Conservation (phyloP, 140 eudicot species). For the Oenanthe javanica region DNA sequence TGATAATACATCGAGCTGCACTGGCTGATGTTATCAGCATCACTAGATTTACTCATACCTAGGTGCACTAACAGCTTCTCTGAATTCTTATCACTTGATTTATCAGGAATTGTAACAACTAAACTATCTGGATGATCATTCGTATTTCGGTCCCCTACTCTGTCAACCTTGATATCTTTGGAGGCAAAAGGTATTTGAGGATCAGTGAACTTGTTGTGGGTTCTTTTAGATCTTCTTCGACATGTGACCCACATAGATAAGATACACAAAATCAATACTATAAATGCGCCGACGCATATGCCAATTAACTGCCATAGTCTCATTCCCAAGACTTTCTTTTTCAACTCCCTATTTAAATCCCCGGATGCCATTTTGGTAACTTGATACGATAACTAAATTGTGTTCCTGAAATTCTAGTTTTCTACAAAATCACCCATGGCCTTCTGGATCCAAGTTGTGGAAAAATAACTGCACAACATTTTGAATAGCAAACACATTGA, state of each 20-base stretch:
- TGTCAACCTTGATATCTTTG: conserved; percentile 74
- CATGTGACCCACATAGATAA: conserved; percentile 70
- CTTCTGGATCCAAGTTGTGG: conserved; percentile 25
- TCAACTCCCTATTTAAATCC: conserved; percentile 43
- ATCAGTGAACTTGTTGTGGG: conserved; percentile 33
- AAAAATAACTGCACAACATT: not conserved
- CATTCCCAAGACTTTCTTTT: conserved; percentile 55
- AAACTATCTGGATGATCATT: conserved; percentile 38
- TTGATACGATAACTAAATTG: not conserved
- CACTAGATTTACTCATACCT: conserved; percentile 73
- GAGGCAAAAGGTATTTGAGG: conserved; percentile 69
- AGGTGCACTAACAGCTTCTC: conserved; percentile 68
- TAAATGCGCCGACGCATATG: conserved; percentile 66
- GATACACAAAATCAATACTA: conserved; percentile 54
- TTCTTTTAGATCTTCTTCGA: conserved; percentile 53
- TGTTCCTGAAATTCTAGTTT: not conserved
- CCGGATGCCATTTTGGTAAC: conserved; percentile 40
- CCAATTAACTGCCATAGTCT: conserved; percentile 79
- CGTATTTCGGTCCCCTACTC: conserved; percentile 37
- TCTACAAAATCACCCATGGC: conserved; percentile 20
- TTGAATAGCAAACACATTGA: not conserved
- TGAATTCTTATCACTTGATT: conserved; percentile 50
- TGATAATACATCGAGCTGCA: conserved; percentile 58
- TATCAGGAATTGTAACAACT: conserved; percentile 27
- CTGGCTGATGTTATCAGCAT: conserved; percentile 72